Conservation (phyloP, 2,329 filamentous ascomycete species). For the Leptographium wingfieldii region DNA sequence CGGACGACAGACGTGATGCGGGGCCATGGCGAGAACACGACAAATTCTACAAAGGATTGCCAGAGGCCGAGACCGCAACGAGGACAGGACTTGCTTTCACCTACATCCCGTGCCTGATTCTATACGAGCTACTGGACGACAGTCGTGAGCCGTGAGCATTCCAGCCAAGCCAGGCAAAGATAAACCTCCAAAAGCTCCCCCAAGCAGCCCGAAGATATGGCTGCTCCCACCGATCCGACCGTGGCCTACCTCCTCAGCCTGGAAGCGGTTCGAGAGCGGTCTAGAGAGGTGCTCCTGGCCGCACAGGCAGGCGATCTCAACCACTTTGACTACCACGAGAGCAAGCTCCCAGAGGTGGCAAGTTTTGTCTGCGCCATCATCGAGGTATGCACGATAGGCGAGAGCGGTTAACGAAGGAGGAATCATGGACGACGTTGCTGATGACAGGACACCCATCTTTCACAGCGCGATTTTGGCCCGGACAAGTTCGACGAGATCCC, state of each 20-base stretch:
- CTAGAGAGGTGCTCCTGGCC: not conserved
- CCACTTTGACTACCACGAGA: constrained; percentile 7
- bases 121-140: no score
- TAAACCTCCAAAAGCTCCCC: no score
- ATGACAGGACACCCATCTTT: no score
- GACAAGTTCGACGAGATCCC: constrained; percentile 34
- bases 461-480: constrained; percentile 37
- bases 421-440: not conserved
- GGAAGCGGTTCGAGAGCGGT: constrained; percentile 1
- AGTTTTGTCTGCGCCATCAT: constrained; percentile 4
- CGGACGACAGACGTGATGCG: no score
- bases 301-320: constrained; percentile 1
- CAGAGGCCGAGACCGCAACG: no score
- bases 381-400: not conserved
- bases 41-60: no score
- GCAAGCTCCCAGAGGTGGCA: constrained; percentile 1
- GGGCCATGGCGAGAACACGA: no score
- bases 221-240: not conserved
- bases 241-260: constrained; percentile 5
- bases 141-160: no score
- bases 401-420: not conserved
- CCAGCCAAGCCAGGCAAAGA: no score
- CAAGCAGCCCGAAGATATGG: not conserved
- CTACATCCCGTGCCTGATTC: no score
- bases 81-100: no score